These are phyloP conservation scores for Microcera coccophila DNA, from an alignment of 2,329 filamentous ascomycete species.

Conservation along the genomic window DNA sequence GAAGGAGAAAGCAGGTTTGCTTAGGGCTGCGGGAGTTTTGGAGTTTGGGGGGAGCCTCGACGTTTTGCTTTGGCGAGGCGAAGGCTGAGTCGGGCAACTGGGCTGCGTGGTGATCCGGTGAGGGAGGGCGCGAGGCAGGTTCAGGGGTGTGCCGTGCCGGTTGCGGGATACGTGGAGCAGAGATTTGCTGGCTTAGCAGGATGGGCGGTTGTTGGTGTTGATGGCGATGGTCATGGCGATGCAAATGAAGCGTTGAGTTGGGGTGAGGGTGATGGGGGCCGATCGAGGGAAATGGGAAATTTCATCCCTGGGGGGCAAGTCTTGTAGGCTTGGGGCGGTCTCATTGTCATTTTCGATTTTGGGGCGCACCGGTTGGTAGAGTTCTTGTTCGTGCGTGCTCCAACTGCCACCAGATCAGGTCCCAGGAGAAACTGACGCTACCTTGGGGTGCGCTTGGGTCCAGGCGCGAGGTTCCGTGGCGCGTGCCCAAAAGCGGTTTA, in stretches of 20 bases:
- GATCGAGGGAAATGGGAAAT: slow-evolving; percentile 24
- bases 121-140: slow-evolving; percentile 29
- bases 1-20: slow-evolving; percentile 10
- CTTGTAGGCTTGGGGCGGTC: slow-evolving; percentile 37
- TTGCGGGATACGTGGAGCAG: slow-evolving; percentile 18
- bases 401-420: slow-evolving; percentile 15
- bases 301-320: slow-evolving; percentile 26
- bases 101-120: slow-evolving; percentile 25
- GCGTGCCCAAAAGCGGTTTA: slow-evolving; percentile 13
- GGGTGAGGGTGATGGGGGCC: slow-evolving; percentile 16
- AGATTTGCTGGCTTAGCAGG: slow-evolving; percentile 2
- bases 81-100: not conserved
- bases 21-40: slow-evolving; percentile 10
- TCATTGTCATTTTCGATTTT: slow-evolving; percentile 38
- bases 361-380: slow-evolving; percentile 36
- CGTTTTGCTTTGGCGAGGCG: slow-evolving; percentile 20
- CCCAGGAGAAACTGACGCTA: slow-evolving; percentile 23
- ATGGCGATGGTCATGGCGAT: slow-evolving; percentile 20
- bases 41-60: slow-evolving; percentile 23
- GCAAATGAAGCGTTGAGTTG: slow-evolving; percentile 12
- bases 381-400: slow-evolving; percentile 25
- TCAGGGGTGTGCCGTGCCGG: slow-evolving; percentile 29
- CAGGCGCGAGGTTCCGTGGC: slow-evolving; percentile 13
- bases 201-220: not conserved
- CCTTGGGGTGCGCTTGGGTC: slow-evolving; percentile 16